Evolutionary conservation across 1,139 yeast species (phyloP).

Genomic region (Waltiozyma sp.): DNA sequence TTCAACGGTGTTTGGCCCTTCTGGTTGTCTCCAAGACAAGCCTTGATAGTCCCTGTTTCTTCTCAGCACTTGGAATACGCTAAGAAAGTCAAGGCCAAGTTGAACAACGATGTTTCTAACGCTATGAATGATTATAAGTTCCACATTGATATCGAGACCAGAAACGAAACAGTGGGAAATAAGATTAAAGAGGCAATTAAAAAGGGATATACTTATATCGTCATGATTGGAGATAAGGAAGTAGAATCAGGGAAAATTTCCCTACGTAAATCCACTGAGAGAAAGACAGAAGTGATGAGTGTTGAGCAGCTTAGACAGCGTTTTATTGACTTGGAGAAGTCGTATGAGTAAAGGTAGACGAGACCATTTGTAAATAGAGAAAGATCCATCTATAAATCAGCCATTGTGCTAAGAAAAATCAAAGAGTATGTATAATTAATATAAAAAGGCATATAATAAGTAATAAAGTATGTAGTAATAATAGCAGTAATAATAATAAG

Average conservation of each 20-base stretch:
- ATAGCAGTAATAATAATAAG: too few relatives aligned
- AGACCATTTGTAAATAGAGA: slow-evolving; percentile 25
- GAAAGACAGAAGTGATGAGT: slow-evolving; percentile 35
- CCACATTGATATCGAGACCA: slow-evolving; percentile 62
- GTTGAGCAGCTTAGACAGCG: slow-evolving; percentile 35
- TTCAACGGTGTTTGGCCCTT: slow-evolving; percentile 96
- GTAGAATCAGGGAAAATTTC: slow-evolving; percentile 50
- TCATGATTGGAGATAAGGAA: slow-evolving; percentile 85
- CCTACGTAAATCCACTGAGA: slow-evolving; percentile 50
- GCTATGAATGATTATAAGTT: slow-evolving; percentile 45
- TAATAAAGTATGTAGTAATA: too few relatives aligned
- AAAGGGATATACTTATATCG: slow-evolving; percentile 69
- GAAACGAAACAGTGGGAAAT: slow-evolving; percentile 71
- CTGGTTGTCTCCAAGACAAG: slow-evolving; percentile 95
- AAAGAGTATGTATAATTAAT: too few relatives aligned
- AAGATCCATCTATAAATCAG: too few relatives aligned
- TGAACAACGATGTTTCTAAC: slow-evolving; percentile 18
- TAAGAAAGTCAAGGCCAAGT: slow-evolving; percentile 13
- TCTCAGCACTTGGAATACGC: slow-evolving; percentile 53
- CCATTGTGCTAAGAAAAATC: too few relatives aligned
- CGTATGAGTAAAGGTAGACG: not conserved
- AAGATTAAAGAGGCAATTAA: slow-evolving; percentile 70
- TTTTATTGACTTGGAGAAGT: slow-evolving; percentile 41
- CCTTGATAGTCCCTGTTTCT: slow-evolving; percentile 71
- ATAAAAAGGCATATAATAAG: too few relatives aligned